phyloP scores from a whole-genome alignment of 2,329 filamentous ascomycete genomes.

The Fusarium napiforme region DNA sequence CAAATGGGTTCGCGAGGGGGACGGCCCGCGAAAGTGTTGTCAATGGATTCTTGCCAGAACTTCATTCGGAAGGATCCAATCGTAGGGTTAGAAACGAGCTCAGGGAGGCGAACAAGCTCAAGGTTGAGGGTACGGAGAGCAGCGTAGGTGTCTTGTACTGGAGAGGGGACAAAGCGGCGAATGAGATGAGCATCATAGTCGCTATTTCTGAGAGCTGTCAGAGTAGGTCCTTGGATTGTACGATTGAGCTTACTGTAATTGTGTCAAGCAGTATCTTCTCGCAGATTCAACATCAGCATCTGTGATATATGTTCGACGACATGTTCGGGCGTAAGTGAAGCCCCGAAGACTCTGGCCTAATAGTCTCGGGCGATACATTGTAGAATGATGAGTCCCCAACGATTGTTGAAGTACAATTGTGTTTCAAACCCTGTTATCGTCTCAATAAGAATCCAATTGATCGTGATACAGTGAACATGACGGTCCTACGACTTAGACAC shows the following conservation, averaged over 20 bases:
- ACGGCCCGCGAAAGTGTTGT: conserved; percentile 77
- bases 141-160: conserved; percentile 84
- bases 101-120: conserved; percentile 88
- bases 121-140: conserved; percentile 93
- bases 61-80: conserved; percentile 91
- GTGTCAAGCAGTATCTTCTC: conserved; percentile 63
- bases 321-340: conserved; percentile 45
- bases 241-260: conserved; percentile 58
- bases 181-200: conserved; percentile 91
- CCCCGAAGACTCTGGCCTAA: conserved; percentile 53
- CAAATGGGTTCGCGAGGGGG: conserved; percentile 94
- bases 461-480: conserved; percentile 25
- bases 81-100: conserved; percentile 86
- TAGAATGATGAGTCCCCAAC: conserved; percentile 11
- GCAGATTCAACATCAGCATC: conserved; percentile 64
- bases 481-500: conserved; percentile 19
- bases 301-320: conserved; percentile 58
- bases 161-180: conserved; percentile 82
- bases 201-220: conserved; percentile 70
- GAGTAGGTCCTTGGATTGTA: not conserved
- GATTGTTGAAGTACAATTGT: not conserved
- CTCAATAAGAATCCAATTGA: conserved; percentile 7
- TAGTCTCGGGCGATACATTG: conserved; percentile 55
- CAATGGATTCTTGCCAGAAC: conserved; percentile 91
- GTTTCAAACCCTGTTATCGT: not conserved